Evolutionary conservation across 768 basidiomycete genomes (phyloP), one percentile per base, ranked within the genome.

Genomic region (Naematelia encephala): DNA sequence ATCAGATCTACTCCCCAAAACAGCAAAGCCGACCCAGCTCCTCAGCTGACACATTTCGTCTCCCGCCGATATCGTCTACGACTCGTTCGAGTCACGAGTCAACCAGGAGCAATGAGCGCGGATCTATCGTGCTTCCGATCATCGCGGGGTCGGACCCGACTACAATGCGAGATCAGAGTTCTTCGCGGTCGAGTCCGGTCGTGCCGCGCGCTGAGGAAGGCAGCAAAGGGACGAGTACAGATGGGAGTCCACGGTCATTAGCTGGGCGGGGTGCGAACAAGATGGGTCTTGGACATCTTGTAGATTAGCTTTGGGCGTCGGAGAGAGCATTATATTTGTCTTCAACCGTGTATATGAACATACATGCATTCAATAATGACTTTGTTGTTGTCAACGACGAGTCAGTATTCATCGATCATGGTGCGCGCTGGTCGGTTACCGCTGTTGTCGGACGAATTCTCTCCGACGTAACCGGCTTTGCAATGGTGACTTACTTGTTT

Each of bases 211-310:
- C 8, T 8, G 34, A 39, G 34, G 34, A 16, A 16, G 16, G 34
- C 16, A 39, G 16, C 8, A 16, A 8, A 8, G 8, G 8, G 34
- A 39, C 34, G 8, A 39, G 34, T 16, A 39, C 34, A 16, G 34
- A 39, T 39, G 34, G 34, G 34, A 39, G 34, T 39, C 34, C 34
- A 8, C 34, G 34, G 34, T 25, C 55, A 11, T 26, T 26, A 16
- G 43, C 62, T 19, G 54, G 59, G 16, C 58, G 62, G n/a, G 30
- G 51, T n/a, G 46, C 57, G 22, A 60, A 63, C 46, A 47, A 59
- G 62, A 60, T 67, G 58, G 59, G 65, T n/a, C 49, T 67, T 44
- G 65, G 62, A 8, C 61, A 67, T 67, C 48, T 67, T 23, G 44
- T 67, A 19, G 65, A 63, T 53, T 67, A 39, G 34, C 34, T 16